Base-by-base conservation (phyloP, 495 filamentous ascomycete genomes). In the Daldinia decipiens region DNA sequence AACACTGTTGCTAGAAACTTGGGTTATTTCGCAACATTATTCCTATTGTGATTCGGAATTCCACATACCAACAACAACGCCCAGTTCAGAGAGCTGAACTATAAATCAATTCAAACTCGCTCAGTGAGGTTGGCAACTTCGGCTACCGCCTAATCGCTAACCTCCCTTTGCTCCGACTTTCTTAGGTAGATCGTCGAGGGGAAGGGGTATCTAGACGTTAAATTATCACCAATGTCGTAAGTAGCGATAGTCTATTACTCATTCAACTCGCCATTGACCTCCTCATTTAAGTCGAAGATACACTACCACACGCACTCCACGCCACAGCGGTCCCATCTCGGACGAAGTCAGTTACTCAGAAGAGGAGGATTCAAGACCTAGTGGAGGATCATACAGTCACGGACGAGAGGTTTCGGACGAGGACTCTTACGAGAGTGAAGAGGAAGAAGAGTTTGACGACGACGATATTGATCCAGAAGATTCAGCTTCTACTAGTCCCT, bases 391-490 rank as follows among this genome's bases (percentile, higher is more conserved):
- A 45, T 54, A 58, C 32, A 65, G 47, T 24, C 56, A 63, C 26
- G 59, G 63, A 67, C 21, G 8, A 40, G 70, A 81, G 9, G 78
- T 80, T 21, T 82, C 80, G 26, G 84, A 88, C 31, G 83, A 88
- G 31, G 84, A 81, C 62, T 85, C 24, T 31, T 31, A 88, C 71
- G 87, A 87, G 19, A 47, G 43, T 65, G 81, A 80, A 9, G 51
- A 73, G 36, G 77, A 80, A 47, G 82, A 84, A 69, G 82, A 67
- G 26, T 65, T 78, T 21, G 71, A 80, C 15, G 78, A 80, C 64
- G 90, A 89, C 19, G 92, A 94, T 72, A 80, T 95, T 71, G 89
- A 90, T 57, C 91, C 92, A 24, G 91, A 89, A 38, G 93, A 96
- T 82, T 94, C 92, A n/a, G 92, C 92, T 29, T 95, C 88, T 77